Evolutionary conservation across 148 eudicot species (phyloP).

Genomic region (Rhododendron griersonianum): DNA sequence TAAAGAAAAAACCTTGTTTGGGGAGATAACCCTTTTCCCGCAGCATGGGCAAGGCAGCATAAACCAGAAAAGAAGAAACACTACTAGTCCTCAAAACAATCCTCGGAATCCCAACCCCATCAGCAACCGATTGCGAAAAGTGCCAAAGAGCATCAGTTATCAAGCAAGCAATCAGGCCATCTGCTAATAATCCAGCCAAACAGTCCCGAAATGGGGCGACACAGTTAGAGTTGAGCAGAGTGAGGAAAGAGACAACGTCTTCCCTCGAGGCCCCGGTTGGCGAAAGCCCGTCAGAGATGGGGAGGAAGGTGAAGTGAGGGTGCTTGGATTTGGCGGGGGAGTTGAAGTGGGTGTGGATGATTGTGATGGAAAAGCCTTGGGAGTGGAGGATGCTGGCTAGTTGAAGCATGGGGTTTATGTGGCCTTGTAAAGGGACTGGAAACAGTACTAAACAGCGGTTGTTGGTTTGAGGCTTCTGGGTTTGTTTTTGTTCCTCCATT

Average conservation of each 20-base stretch:
- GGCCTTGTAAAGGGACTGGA: conserved; percentile 13
- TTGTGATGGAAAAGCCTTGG: conserved; percentile 17
- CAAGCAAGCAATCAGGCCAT: conserved; percentile 38
- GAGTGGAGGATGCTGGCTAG: conserved; percentile 22
- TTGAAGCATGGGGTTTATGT: conserved; percentile 28
- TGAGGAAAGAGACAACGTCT: conserved; percentile 18
- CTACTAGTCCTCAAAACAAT: conserved; percentile 49
- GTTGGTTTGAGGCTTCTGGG: too few relatives aligned
- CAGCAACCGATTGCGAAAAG: conserved; percentile 35
- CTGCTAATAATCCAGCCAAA: conserved; percentile 15
- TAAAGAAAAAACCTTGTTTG: conserved; percentile 31
- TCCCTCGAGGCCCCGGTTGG: conserved; percentile 12
- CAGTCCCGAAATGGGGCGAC: conserved; percentile 28
- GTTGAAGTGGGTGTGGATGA: conserved; percentile 19
- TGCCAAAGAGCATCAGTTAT: conserved; percentile 48
- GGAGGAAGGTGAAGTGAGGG: conserved; percentile 25
- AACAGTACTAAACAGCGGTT: too few relatives aligned
- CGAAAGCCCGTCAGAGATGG: conserved; percentile 37
- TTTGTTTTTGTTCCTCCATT: too few relatives aligned
- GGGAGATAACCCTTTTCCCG: conserved; percentile 40
- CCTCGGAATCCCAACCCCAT: conserved; percentile 41
- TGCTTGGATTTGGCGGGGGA: conserved; percentile 12
- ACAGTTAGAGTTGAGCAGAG: conserved; percentile 27
- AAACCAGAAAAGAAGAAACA: conserved; percentile 31
- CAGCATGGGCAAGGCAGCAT: conserved; percentile 24